Evolutionary conservation across 345 rosid species (phyloP), one percentile per base, ranked within the genome.

Genomic region (Noccaea caerulescens): DNA sequence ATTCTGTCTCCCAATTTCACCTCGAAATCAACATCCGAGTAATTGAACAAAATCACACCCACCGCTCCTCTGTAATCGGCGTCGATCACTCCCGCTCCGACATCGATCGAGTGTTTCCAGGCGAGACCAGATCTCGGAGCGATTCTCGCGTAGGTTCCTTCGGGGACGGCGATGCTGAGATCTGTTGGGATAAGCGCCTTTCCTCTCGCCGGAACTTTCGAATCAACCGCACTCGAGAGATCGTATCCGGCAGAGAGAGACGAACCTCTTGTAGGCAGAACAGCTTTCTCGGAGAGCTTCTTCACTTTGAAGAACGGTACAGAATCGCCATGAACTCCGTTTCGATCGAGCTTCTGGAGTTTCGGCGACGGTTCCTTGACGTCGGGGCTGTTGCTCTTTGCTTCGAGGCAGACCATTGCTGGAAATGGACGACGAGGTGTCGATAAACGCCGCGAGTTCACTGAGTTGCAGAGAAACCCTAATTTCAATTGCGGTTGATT

Each of bases 41-140:
- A 82, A 39, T 88, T 88, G 72, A 85, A 88, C 83, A 91, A 44
- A 37, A 91, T 82, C 47, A 91, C 91, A 57, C 91, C 88, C 11
- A 87, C 86, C 1, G 91, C 86, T n/a, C 91, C 97, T 52, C 91
- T 75, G 77, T 86, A 91, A 62, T 91, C 96, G 0, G 90, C 93
- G 42, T 91, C 91, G 2, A 91, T 84, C 55, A 91, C 96, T 1
- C 96, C 96, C 0, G 89, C 96, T 2, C 97, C 96, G 1, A 91
- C 96, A 41, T 89, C 96, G 16, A 87, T 87, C 16, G 91, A 83
- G 55, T 87, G 84, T 75, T 91, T 91, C 93, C 88, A 86, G 6
- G 96, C 78, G 58, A 91, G 69, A 10, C 97, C 97, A 0, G 92
- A 91, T 70, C 95, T 84, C 6, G 95, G 91, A 6, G 95, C 98